phyloP scores from a whole-genome alignment of 345 rosid species.

The Balakata baccata region DNA sequence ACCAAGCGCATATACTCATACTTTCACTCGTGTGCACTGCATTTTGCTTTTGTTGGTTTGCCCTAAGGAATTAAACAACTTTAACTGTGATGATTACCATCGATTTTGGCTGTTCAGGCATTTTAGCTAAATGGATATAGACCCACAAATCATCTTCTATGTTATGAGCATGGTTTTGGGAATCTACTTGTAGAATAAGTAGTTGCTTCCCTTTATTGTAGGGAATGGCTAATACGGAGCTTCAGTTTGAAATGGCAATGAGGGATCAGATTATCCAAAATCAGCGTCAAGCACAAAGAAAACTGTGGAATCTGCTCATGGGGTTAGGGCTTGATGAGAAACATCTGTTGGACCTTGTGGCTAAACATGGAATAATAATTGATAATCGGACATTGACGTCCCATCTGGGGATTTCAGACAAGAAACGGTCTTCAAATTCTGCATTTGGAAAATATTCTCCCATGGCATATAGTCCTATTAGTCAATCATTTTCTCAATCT shows the following conservation, averaged over 20 bases:
- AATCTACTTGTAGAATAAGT: constrained; percentile 17
- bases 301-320: constrained; percentile 76
- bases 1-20: not conserved
- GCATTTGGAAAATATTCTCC: constrained; percentile 29
- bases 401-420: constrained; percentile 43
- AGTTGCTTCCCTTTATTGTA: constrained; percentile 26
- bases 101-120: not conserved
- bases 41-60: not conserved
- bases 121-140: not conserved
- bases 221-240: constrained; percentile 94
- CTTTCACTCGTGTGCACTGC: too few species aligned
- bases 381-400: constrained; percentile 63
- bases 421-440: constrained; percentile 40
- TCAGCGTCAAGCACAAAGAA: constrained; percentile 77
- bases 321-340: constrained; percentile 79
- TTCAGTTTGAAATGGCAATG: constrained; percentile 95
- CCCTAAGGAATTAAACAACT: not conserved
- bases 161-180: not conserved
- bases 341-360: constrained; percentile 64
- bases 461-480: constrained; percentile 29
- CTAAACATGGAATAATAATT: constrained; percentile 72
- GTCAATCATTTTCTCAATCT: constrained; percentile 53
- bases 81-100: constrained; percentile 3
- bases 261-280: constrained; percentile 92
- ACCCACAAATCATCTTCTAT: not conserved